A percentile compares a stretch with the other conserved stretches of the same genome.
Conservation (phyloP, 1,139 yeast genomes). For the Saccharomyces uvarum region DNA sequence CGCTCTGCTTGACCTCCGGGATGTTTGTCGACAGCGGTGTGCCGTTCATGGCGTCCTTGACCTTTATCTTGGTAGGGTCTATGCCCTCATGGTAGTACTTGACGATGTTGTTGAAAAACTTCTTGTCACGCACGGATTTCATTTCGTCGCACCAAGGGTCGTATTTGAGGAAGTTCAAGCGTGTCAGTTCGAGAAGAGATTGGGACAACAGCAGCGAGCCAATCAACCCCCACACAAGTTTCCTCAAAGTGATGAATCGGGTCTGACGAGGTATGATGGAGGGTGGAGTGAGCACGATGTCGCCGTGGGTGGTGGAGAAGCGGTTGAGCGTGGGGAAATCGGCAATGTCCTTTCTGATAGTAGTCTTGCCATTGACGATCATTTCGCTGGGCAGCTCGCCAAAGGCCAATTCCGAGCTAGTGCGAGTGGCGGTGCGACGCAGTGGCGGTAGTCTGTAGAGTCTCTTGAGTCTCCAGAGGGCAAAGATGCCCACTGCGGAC, state of each 20-base stretch:
- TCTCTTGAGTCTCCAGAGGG: slow-evolving; percentile 21
- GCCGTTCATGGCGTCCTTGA: slow-evolving; percentile 28
- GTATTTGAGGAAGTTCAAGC: slow-evolving; percentile 42
- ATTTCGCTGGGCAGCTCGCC: slow-evolving; percentile 1
- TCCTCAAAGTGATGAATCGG: neutral
- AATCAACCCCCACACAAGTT: slow-evolving; percentile 12
- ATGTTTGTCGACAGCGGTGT: slow-evolving; percentile 24
- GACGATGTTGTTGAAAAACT: slow-evolving; percentile 31
- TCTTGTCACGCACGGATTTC: slow-evolving; percentile 31
- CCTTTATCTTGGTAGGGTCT: slow-evolving; percentile 30
- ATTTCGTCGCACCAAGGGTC: slow-evolving; percentile 67
- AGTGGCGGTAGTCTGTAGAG: slow-evolving; percentile 7
- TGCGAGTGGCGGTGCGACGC: neutral
- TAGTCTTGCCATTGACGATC: slow-evolving; percentile 7
- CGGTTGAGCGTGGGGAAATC: slow-evolving; percentile 31
- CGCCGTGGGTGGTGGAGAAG: slow-evolving; percentile 21
- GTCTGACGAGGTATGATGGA: slow-evolving; percentile 17
- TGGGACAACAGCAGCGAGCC: slow-evolving; percentile 28
- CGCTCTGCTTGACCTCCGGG: slow-evolving; percentile 32
- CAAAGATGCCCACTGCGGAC: slow-evolving; percentile 37
- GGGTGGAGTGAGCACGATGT: slow-evolving; percentile 18
- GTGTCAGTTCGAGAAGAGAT: slow-evolving; percentile 39
- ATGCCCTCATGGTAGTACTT: slow-evolving; percentile 31
- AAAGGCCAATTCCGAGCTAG: neutral
- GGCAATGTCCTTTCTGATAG: slow-evolving; percentile 24